Base-by-base conservation (phyloP, 164 flowering plant species). In the Brasenia schreberi region DNA sequence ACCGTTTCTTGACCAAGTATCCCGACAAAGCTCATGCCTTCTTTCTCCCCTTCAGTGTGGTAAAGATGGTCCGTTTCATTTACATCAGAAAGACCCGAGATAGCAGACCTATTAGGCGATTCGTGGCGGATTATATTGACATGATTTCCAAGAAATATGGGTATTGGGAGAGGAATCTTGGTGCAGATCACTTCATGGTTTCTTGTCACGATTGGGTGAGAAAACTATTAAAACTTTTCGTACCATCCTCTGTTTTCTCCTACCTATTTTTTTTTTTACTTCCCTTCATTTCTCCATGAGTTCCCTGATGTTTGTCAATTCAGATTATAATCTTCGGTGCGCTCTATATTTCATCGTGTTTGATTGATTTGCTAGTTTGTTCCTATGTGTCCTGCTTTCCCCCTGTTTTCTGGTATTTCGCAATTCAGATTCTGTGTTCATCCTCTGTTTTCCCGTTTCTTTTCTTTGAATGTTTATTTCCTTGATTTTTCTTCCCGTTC, bases 151-250 rank as follows among this genome's bases (percentile, higher is more conserved):
- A 39, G n/a, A 77, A 77, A 73, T 79, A 84, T 61, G 80, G 79
- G 4, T 82, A 73, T 33, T 82, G 85, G 88, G 81, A 84, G 69
- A 58, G 78, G 49, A 84, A 81, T 74, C 78, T 76, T 42, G 88
- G 84, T 10, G 82, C 84, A 7, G 85, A 84, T 69, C 85, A 84
- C 65, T 80, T 84, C 84, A 80, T 84, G 81, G 80, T 84, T 42
- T 76, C 85, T 49, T 84, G 87, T 74, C 87, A 84, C 73, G 87
- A 84, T 56, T 84, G 87, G 88, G 88, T 84, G 69, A 73, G 64
- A 63, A 10, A 59, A 7, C 11, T 7, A 23, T 42, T 60, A 6
- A 16, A 52, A 58, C 11, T 19, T 11, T 43, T 0, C 58, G n/a
- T 7, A 42, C 39, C 27, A n/a, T 18, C 4, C 12, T 10, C 43